Evolutionary conservation across 164 flowering plant species (phyloP).

Genomic region (Euptelea pleiosperma): DNA sequence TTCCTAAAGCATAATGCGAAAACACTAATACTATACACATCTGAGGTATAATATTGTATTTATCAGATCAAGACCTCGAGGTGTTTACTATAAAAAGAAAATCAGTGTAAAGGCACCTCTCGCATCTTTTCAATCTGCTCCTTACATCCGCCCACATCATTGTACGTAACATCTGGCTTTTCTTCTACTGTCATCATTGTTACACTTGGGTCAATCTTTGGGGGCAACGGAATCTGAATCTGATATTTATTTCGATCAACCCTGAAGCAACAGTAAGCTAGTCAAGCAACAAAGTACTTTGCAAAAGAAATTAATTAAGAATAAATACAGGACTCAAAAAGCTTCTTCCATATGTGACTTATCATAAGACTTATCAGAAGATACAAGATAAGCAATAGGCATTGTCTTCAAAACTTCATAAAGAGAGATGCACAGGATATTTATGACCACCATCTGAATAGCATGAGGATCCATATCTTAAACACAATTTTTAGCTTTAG

Average conservation of each 20-base stretch:
- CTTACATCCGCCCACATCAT: conserved; percentile 98
- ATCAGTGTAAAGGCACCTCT: conserved; percentile 48
- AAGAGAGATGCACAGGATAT: too few relatives aligned
- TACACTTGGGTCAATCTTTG: conserved; percentile 96
- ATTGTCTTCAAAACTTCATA: too few relatives aligned
- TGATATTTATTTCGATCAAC: conserved; percentile 96
- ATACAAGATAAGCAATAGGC: too few relatives aligned
- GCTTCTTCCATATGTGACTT: too few relatives aligned
- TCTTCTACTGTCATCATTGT: conserved; percentile 99
- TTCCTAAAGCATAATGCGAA: too few relatives aligned
- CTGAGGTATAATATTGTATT: too few relatives aligned
- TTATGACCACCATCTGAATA: too few relatives aligned
- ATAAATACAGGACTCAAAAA: too few relatives aligned
- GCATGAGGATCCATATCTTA: too few relatives aligned
- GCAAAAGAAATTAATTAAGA: not conserved
- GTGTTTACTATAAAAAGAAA: not conserved
- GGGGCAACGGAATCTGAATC: conserved; percentile 95
- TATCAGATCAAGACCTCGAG: not conserved
- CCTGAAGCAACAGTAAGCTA: conserved; percentile 39
- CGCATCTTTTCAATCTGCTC: conserved; percentile 98
- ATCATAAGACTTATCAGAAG: too few relatives aligned
- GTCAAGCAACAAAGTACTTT: not conserved
- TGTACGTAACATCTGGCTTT: conserved; percentile 95
- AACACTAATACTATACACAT: too few relatives aligned
- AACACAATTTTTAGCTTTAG: too few relatives aligned